phyloP scores from a whole-genome alignment of 164 flowering plant species.

The Liriodendron chinense region DNA sequence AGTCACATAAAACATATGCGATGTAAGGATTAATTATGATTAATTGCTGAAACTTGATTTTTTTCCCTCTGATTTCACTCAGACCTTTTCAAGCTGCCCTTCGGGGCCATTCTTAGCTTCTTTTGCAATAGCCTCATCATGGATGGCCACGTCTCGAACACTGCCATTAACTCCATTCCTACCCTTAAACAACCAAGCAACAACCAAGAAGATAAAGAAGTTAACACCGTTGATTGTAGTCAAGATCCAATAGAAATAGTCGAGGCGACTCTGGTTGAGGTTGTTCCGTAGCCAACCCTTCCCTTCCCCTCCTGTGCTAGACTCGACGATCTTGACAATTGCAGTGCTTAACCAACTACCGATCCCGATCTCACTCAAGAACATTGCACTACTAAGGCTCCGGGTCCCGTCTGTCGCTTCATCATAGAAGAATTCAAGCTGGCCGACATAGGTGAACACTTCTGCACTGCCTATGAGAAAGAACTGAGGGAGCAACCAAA shows the following conservation, averaged over 20 bases:
- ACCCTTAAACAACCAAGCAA: constrained; percentile 43
- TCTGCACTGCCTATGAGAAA: constrained; percentile 61
- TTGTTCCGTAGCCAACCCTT: constrained; percentile 60
- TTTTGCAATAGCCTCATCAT: background rate
- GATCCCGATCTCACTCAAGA: constrained; percentile 54
- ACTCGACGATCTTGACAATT: constrained; percentile 40
- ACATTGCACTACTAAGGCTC: constrained; percentile 67
- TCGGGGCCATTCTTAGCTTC: background rate
- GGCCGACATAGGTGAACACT: constrained; percentile 73
- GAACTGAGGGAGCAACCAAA: constrained; percentile 68
- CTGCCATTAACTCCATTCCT: constrained; percentile 17
- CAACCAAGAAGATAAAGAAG: constrained; percentile 43
- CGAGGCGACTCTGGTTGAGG: constrained; percentile 50
- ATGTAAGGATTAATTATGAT: no score
- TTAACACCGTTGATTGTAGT: constrained; percentile 46
- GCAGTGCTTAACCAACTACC: constrained; percentile 71
- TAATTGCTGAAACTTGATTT: no score
- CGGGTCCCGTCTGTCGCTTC: constrained; percentile 74
- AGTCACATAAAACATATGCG: no score
- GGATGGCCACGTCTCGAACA: constrained; percentile 26
- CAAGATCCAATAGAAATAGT: constrained; percentile 65
- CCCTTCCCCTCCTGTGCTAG: constrained; percentile 41
- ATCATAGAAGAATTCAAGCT: constrained; percentile 74
- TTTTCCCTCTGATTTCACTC: background rate
- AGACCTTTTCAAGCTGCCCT: background rate